Conservation (phyloP, 495 filamentous ascomycete genomes). For the Pseudomonodictys pantanalensis region DNA sequence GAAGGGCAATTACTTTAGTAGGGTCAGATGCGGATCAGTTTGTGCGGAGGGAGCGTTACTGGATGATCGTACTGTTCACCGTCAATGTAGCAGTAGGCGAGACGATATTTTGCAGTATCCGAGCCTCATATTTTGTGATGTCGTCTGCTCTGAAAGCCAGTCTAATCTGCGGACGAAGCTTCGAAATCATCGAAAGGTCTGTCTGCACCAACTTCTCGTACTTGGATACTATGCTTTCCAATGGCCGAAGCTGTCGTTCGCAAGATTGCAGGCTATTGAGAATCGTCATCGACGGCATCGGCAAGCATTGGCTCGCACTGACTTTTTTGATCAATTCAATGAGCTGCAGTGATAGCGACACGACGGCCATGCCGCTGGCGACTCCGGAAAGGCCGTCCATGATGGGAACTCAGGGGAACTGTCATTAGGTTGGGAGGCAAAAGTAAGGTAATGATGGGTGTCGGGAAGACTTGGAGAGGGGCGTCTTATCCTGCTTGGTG, state of each 20-base stretch:
- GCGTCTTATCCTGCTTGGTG: no score
- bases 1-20: no score
- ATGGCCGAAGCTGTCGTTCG: neutral
- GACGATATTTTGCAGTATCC: neutral
- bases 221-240: neutral
- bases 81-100: neutral
- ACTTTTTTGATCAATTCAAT: neutral
- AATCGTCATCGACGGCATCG: neutral
- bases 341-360: neutral
- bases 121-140: neutral
- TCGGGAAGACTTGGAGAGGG: no score
- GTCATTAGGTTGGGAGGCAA: no score
- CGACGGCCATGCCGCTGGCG: neutral
- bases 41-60: no score
- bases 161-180: neutral
- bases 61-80: neutral
- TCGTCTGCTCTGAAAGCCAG: neutral
- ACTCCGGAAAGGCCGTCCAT: neutral
- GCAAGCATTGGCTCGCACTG: neutral
- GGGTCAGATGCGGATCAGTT: no score
- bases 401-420: no score
- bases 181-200: neutral
- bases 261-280: neutral
- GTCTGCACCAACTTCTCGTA: neutral
- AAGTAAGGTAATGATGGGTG: no score